Evolutionary conservation across 1,284 basidiomycete species (phyloP).

Genomic region (Cerioporus squamosus): DNA sequence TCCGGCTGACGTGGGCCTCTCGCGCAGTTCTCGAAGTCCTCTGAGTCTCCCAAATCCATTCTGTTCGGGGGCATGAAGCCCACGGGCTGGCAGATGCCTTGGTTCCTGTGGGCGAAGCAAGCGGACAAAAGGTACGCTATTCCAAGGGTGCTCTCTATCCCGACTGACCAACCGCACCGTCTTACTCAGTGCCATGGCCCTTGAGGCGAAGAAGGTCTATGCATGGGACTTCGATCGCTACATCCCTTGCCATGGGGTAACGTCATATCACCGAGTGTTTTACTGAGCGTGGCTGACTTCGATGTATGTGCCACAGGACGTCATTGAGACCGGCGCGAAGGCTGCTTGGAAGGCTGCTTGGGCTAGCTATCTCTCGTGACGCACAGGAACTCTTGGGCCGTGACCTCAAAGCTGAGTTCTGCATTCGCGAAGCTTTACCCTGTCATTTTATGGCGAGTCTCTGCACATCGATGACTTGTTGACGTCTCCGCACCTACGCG

Average conservation of each 20-base stretch:
- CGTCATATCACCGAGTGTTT: conserved; percentile 11
- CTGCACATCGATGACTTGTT: too few relatives aligned
- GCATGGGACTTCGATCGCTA: conserved; percentile 88
- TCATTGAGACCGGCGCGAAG: conserved; percentile 79
- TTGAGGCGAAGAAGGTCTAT: conserved; percentile 72
- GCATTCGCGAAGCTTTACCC: too few relatives aligned
- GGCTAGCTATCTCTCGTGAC: not conserved
- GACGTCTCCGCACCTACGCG: too few relatives aligned
- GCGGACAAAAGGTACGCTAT: conserved; percentile 59
- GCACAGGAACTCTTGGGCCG: too few relatives aligned
- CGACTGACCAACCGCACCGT: not conserved
- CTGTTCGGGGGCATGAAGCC: not conserved
- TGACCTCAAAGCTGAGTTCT: too few relatives aligned
- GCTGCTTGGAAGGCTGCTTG: conserved; percentile 58
- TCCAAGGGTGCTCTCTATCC: too few relatives aligned
- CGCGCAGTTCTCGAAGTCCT: conserved; percentile 50
- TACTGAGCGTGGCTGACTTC: not conserved
- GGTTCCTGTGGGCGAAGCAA: not conserved
- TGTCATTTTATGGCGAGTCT: too few relatives aligned
- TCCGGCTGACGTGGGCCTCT: not conserved
- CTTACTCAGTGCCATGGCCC: conserved; percentile 65
- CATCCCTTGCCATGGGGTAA: conserved; percentile 91
- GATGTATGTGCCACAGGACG: conserved; percentile 49
- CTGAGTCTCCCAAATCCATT: conserved; percentile 37
- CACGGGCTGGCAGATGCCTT: conserved; percentile 1